Conservation (phyloP, 768 basidiomycete genomes). For the Rubroboletus satanas region DNA sequence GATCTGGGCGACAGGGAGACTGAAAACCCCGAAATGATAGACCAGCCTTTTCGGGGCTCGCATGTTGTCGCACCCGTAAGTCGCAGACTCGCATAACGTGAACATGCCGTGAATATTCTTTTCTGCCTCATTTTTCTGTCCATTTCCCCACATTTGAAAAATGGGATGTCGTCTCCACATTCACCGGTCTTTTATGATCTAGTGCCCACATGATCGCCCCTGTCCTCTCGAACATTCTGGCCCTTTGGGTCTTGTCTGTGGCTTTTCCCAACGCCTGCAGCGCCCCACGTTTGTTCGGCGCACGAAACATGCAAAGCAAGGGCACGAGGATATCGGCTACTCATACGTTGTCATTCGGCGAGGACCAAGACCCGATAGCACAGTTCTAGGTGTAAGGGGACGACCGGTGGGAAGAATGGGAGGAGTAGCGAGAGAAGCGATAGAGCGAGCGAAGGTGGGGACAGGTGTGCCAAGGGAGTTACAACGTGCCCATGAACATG, state of each 20-base stretch:
- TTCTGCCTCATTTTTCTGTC: background rate
- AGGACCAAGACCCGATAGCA: conserved; percentile 57
- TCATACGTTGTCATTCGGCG: conserved; percentile 88
- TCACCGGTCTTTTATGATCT: conserved; percentile 5
- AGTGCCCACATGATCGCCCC: conserved; percentile 88
- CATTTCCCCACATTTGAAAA: conserved; percentile 19
- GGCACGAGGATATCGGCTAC: conserved; percentile 85
- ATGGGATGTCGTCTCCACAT: conserved; percentile 3
- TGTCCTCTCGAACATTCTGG: conserved; percentile 75
- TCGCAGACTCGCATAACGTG: conserved; percentile 5
- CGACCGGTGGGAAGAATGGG: conserved; percentile 26
- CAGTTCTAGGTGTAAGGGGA: conserved; percentile 1
- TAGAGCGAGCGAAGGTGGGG: conserved; percentile 24
- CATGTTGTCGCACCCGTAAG: conserved; percentile 89
- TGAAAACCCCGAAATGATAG: conserved; percentile 41
- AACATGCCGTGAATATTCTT: background rate
- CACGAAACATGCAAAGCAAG: conserved; percentile 82
- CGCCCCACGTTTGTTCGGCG: conserved; percentile 79
- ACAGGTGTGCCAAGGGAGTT: conserved; percentile 24
- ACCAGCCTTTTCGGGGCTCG: conserved; percentile 46
- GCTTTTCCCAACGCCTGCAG: conserved; percentile 85
- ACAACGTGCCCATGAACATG: conserved; percentile 18
- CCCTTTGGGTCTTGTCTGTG: conserved; percentile 56
- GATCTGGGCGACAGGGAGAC: conserved; percentile 55
- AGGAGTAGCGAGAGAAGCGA: conserved; percentile 28